Evolutionary conservation across 148 eudicot genomes (phyloP).

Genomic region (Amaranthus hypochondriacus): DNA sequence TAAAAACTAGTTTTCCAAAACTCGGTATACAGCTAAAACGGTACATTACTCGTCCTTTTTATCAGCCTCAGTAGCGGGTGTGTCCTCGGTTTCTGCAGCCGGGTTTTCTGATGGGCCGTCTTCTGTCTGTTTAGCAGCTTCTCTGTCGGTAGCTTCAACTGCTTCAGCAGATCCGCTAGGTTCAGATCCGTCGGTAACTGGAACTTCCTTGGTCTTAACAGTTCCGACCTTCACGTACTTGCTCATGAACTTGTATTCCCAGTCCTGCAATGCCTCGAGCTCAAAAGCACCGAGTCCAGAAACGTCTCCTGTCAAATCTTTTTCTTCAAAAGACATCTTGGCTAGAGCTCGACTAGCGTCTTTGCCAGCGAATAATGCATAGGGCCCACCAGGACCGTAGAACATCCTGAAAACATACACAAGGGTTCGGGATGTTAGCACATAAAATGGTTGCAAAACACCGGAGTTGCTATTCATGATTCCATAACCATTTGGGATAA

Average conservation of each 20-base stretch:
- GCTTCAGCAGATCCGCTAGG: conserved; percentile 38
- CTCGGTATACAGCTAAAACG: conserved; percentile 6
- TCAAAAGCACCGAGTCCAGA: conserved; percentile 86
- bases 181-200: conserved; percentile 38
- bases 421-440: not conserved
- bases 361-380: conserved; percentile 90
- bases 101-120: conserved; percentile 23
- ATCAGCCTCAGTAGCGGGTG: conserved; percentile 28
- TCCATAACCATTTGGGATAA: too few relatives aligned
- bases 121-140: conserved; percentile 32
- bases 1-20: not conserved
- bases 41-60: conserved; percentile 37
- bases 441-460: not conserved
- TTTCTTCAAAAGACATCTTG: conserved; percentile 95
- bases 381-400: conserved; percentile 98
- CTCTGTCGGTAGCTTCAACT: conserved; percentile 26
- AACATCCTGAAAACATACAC: conserved; percentile 60
- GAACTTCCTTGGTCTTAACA: conserved; percentile 38
- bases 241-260: conserved; percentile 99
- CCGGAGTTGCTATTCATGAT: too few relatives aligned
- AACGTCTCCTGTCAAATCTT: conserved; percentile 74
- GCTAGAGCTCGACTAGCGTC: conserved; percentile 98
- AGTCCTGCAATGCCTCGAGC: conserved; percentile 88
- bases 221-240: conserved; percentile 93
- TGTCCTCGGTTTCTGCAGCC: conserved; percentile 23